phyloP scores from a whole-genome alignment of 2,329 filamentous ascomycete genomes.

The Emergomyces pasteurianus region DNA sequence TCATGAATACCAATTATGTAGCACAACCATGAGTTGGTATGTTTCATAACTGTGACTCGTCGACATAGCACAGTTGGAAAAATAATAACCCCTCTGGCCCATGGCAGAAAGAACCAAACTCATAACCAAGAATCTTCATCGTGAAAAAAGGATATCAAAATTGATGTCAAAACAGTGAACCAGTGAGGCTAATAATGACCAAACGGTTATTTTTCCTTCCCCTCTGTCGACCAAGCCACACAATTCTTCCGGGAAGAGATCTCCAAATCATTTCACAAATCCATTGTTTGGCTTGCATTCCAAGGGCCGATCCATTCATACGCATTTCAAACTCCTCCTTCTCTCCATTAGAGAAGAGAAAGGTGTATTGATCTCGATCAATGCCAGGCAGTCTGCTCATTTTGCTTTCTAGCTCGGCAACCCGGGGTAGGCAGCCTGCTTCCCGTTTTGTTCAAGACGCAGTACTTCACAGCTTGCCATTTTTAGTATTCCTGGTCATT shows the following conservation, averaged over 20 bases:
- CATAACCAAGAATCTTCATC: too few species aligned
- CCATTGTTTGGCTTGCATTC: slow-evolving; percentile 4
- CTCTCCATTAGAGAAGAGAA: not conserved
- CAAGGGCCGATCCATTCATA: not conserved
- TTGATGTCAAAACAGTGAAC: not conserved
- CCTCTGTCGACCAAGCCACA: too few species aligned
- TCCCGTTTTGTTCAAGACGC: slow-evolving; percentile 22
- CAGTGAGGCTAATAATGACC: too few species aligned
- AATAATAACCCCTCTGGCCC: not conserved
- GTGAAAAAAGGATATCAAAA: too few species aligned
- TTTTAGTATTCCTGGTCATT: slow-evolving; percentile 22
- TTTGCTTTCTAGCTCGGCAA: slow-evolving; percentile 17
- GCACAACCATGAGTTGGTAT: not conserved
- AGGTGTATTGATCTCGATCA: not conserved
- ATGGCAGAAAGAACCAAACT: not conserved
- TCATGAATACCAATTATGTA: not conserved
- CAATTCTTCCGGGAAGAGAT: slow-evolving; percentile 8
- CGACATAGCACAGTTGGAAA: not conserved
- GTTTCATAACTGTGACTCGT: not conserved
- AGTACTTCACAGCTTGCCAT: slow-evolving; percentile 18
- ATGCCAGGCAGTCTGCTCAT: slow-evolving; percentile 16
- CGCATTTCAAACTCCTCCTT: slow-evolving; percentile 3
- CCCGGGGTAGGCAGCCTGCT: slow-evolving; percentile 12
- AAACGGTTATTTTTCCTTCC: slow-evolving; percentile 7
- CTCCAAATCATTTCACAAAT: slow-evolving; percentile 3